Conservation (phyloP, 148 eudicot genomes). For the Polygonum aviculare region DNA sequence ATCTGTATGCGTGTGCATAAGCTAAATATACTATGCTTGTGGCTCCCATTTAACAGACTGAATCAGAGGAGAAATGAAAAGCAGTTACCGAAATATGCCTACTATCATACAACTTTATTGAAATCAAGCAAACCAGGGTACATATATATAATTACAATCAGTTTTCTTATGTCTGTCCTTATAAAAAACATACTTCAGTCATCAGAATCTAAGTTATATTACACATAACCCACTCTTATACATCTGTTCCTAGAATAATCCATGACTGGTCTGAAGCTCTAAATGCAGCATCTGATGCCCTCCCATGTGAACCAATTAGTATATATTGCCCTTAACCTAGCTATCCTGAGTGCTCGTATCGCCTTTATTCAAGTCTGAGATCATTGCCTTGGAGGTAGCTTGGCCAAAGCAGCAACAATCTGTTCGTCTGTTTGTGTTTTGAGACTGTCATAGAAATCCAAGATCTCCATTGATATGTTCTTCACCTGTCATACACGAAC, state of each 20-base stretch:
- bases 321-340: not conserved
- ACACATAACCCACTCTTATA: not conserved
- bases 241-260: not conserved
- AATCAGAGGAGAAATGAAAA: not conserved
- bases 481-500: slow-evolving; percentile 50
- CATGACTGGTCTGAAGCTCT: not conserved
- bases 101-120: not conserved
- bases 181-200: not conserved
- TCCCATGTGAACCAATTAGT: not conserved
- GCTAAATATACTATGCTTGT: no score
- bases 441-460: slow-evolving; percentile 81
- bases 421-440: slow-evolving; percentile 63
- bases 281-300: not conserved
- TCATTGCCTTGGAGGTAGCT: slow-evolving; percentile 28
- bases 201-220: not conserved
- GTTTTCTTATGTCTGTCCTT: not conserved
- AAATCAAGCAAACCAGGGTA: not conserved
- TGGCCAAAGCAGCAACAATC: slow-evolving; percentile 52
- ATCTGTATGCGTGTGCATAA: no score
- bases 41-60: no score
- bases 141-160: not conserved
- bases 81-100: not conserved
- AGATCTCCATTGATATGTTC: slow-evolving; percentile 90
- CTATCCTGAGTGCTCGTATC: not conserved
- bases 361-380: not conserved